Evolutionary conservation across 2,329 filamentous ascomycete genomes (phyloP).

Genomic region (Nannizziopsis arthrosporioides): DNA sequence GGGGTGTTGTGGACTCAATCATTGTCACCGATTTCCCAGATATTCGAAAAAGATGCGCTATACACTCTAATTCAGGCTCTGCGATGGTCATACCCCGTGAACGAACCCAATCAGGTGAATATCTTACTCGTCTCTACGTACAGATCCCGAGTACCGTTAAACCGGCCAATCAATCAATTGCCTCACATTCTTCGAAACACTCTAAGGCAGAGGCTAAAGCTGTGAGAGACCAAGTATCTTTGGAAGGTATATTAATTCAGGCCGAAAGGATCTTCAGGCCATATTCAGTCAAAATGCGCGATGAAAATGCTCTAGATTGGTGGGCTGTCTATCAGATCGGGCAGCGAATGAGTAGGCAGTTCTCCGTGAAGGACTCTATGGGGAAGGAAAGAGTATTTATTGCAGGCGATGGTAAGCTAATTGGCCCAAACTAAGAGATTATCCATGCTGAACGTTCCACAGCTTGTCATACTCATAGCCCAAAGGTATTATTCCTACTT

Average conservation of each 20-base stretch:
- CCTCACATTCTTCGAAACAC: constrained; percentile 20
- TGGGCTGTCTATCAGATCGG: constrained; percentile 59
- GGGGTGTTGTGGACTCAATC: constrained; percentile 66
- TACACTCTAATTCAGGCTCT: constrained; percentile 61
- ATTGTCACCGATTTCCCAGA: constrained; percentile 65
- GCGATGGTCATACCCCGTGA: constrained; percentile 72
- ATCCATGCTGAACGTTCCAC: not conserved
- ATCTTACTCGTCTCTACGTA: constrained; percentile 57
- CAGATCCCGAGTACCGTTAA: constrained; percentile 26
- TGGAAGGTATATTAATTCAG: constrained; percentile 49
- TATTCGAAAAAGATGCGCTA: constrained; percentile 67
- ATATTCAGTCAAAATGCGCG: constrained; percentile 32
- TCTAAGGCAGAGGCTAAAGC: constrained; percentile 40
- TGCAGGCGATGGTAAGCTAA: constrained; percentile 48
- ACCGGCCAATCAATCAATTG: constrained; percentile 18
- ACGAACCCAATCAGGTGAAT: constrained; percentile 48
- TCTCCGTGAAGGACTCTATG: constrained; percentile 53
- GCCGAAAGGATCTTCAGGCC: constrained; percentile 55
- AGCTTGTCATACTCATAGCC: constrained; percentile 68
- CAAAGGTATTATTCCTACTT: constrained; percentile 38
- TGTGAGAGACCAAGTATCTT: constrained; percentile 48
- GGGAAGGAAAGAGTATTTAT: constrained; percentile 62
- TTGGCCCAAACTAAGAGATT: not conserved
- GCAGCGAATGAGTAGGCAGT: constrained; percentile 50
- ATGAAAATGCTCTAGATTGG: constrained; percentile 38